Evolutionary conservation across 108 stramenopile genomes (phyloP).

Genomic region (Nitzschia palea): DNA sequence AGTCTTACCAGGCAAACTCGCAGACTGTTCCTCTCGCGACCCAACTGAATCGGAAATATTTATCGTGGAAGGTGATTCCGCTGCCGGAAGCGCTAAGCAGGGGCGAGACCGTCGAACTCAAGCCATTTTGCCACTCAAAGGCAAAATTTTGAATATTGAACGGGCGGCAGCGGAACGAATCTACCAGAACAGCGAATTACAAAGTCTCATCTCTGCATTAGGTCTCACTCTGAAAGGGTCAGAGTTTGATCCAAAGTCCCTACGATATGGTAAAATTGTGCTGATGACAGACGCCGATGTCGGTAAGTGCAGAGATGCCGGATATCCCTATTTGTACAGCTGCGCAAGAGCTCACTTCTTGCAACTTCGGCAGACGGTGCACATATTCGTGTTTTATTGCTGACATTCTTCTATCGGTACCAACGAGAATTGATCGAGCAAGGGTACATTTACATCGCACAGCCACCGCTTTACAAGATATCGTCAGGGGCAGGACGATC

Average conservation of each 20-base stretch:
- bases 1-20: slow-evolving; percentile 91
- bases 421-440: slow-evolving; percentile 89
- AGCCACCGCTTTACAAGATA: slow-evolving; percentile 94
- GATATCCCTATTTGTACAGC: no score
- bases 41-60: slow-evolving; percentile 88
- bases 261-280: slow-evolving; percentile 84
- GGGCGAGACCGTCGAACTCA: slow-evolving; percentile 92
- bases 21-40: slow-evolving; percentile 86
- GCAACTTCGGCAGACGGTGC: slow-evolving; percentile 94
- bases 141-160: slow-evolving; percentile 97
- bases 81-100: slow-evolving; percentile 95
- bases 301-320: slow-evolving; percentile 10
- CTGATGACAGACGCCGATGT: slow-evolving; percentile 99
- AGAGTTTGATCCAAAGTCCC: slow-evolving; percentile 69
- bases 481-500: slow-evolving; percentile 62
- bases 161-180: slow-evolving; percentile 88
- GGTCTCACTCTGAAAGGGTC: slow-evolving; percentile 90
- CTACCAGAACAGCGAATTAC: slow-evolving; percentile 91
- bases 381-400: slow-evolving; percentile 92
- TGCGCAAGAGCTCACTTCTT: no score
- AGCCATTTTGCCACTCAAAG: slow-evolving; percentile 92
- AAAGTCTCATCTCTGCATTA: slow-evolving; percentile 89
- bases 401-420: slow-evolving; percentile 94
- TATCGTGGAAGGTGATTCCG: slow-evolving; percentile 95
- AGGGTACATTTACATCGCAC: slow-evolving; percentile 93